Percentiles rank a stretch among this genome's conserved stretches.
phyloP scores from a whole-genome alignment of 805 yeast genomes.

The Wickerhamomyces silvicola region DNA sequence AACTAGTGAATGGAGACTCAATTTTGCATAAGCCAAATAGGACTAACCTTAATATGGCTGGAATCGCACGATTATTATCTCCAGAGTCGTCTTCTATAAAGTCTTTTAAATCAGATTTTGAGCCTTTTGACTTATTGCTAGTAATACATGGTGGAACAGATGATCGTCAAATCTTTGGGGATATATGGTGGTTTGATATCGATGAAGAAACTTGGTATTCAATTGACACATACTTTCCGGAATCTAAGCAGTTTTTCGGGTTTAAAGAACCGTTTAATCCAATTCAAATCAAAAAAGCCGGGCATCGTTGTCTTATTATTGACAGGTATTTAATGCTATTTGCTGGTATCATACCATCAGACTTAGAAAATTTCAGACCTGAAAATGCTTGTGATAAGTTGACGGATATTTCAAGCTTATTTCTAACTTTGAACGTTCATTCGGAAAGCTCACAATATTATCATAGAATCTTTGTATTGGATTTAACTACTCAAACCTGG shows the following conservation, averaged over 20 bases:
- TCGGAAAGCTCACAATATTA: neutral
- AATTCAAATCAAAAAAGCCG: slow-evolving; percentile 11
- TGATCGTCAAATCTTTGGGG: slow-evolving; percentile 33
- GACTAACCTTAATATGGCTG: slow-evolving; percentile 1
- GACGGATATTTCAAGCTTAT: neutral
- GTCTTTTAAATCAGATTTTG: slow-evolving; percentile 1
- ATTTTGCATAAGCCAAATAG: neutral
- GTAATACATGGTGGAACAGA: slow-evolving; percentile 35
- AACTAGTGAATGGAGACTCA: slow-evolving; percentile 1
- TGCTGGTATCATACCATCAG: slow-evolving; percentile 13
- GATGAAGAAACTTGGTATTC: slow-evolving; percentile 36
- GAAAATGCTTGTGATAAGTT: neutral
- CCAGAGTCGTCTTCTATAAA: slow-evolving; percentile 4
- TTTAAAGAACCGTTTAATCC: slow-evolving; percentile 2
- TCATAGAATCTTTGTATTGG: slow-evolving; percentile 9
- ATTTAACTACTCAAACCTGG: slow-evolving; percentile 14
- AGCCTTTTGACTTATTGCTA: slow-evolving; percentile 12
- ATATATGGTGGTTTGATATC: slow-evolving; percentile 45
- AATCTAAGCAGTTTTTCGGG: slow-evolving; percentile 10
- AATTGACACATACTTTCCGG: slow-evolving; percentile 22
- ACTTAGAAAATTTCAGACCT: slow-evolving; percentile 1
- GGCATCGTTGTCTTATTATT: slow-evolving; percentile 11
- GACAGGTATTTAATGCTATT: slow-evolving; percentile 16
- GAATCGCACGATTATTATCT: slow-evolving; percentile 10
- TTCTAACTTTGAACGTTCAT: neutral